Evolutionary conservation across 805 yeast genomes (phyloP), one percentile per base, ranked within the genome.

Genomic region (Candida maris): DNA sequence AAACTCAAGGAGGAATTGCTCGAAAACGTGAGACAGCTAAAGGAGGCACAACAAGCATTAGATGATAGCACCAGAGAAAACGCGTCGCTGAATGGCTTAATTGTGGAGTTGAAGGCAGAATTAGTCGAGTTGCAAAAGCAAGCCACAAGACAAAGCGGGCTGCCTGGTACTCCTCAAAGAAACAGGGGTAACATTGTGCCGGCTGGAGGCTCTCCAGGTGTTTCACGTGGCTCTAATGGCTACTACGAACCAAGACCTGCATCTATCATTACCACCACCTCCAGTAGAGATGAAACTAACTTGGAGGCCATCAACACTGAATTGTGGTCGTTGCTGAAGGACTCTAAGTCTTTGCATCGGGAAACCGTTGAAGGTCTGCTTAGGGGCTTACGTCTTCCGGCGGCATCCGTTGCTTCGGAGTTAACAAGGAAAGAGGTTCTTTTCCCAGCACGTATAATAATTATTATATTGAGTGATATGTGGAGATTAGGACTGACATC

Each of bases 401-500:
- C 81, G 25, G 82, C 95, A 16, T 84, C 87, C 42, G 86, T 84
- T 32, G 88, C 93, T 29, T 81, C 86, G 31, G 86, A 81, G 52
- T 68, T 87, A 46, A 79, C 89, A 12, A 76, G 86, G 56, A 87
- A 88, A 56, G 97, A 93, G 59, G 95, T 91, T 8, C 70, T 93
- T 37, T 93, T 88, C 79, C 98, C 98, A 19, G 93, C 97, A 2
- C 79, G 96, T 69, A 86, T 93, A 47, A 79, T 93, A 54, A 91
- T 93, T 54, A 83, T 93, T 47, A 82, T 91, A 22, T 70, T 91
- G 46, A 81, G 94, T 53, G 98, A 93, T 61, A 88, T 93, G 97
- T 93, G 98, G 98, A 77, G 97, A 64, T 71, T 91, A 32, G 97
- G 97, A 2, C 74, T 88, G 52, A 87, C 96, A 12, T 79, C 83